Base-by-base conservation (phyloP, 1,139 yeast species). In the Debaryomycetaceae sp. region DNA sequence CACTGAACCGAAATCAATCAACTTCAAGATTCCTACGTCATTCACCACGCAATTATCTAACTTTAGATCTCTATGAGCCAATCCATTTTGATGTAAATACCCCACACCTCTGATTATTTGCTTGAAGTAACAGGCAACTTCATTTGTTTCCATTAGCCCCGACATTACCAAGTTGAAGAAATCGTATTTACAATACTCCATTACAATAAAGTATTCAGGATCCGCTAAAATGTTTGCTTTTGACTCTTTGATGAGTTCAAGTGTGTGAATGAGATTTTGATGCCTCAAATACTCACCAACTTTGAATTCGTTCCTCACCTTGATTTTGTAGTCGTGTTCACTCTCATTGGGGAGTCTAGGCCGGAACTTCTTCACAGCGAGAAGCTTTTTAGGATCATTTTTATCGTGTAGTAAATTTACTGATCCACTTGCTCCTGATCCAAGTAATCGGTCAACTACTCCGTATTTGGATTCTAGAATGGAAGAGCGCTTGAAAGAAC, bases 401-500 rank as follows among this genome's bases (percentile, higher is more conserved):
- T 65, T 65, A 33, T 77, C 64, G 17, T 73, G 68, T 5, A 81
- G 78, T 36, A 82, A 69, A 41, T 78, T 74, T 13, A 85, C 94
- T 3, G 86, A 78, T 0, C 94, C 92, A 33, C 87, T 82, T 6
- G 92, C 91, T 18, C 94, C 94, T 39, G 84, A 75, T 5, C 94
- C 94, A 15, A 79, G 62, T 19, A 78, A 56, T 47, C 69, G 73
- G 1, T 85, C 87, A 5, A 75, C 63, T 6, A 52, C 42, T n/a
- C 87, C 87, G 52, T 83, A 83, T 51, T 79, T 78, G 34, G 73
- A 55, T 43, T 58, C 59, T 17, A 63, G 45, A 14, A 56, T 60
- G 17, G 60, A 51, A 5, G 51, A 40, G 3, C 55, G 40, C 39
- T 53, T 51, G 19, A 35, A 24, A 5, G 35, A 28, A 31, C 14